These are phyloP conservation scores for Solanum medicagineum DNA, from an alignment of 257 asterid species.

Conservation along the genomic window DNA sequence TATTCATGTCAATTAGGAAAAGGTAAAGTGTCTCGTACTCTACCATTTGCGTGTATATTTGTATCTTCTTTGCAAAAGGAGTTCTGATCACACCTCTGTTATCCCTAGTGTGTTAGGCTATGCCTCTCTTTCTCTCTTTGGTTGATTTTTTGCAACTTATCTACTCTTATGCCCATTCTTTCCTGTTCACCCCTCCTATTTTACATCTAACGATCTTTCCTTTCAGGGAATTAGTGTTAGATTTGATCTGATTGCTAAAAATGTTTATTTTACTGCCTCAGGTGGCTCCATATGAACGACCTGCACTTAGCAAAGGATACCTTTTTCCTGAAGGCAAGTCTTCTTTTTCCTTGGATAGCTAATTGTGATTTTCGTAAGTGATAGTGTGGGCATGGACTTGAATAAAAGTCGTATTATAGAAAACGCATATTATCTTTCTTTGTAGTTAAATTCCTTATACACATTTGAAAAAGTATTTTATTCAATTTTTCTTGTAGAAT, in stretches of 20 bases:
- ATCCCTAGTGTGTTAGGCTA: not conserved
- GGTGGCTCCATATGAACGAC: conserved; percentile 99
- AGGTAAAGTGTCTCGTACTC: not conserved
- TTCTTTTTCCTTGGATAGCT: not conserved
- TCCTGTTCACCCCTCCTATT: not conserved
- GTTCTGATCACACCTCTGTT: not conserved
- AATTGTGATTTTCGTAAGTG: not conserved
- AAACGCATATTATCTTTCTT: not conserved
- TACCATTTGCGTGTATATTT: not conserved
- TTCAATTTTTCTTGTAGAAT: not conserved
- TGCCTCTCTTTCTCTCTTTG: not conserved
- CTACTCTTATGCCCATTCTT: not conserved
- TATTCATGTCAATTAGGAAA: not conserved
- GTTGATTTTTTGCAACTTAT: not conserved
- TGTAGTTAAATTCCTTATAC: not conserved
- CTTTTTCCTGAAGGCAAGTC: conserved; percentile 90
- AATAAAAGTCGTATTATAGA: not conserved
- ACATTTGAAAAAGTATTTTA: not conserved
- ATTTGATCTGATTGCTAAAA: not conserved
- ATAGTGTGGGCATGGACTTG: not conserved
- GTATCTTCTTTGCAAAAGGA: not conserved
- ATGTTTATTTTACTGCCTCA: conserved; percentile 10
- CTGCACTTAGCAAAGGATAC: conserved; percentile 94
- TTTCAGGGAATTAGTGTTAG: not conserved
- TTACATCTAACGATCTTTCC: not conserved